Conservation (phyloP, 2,329 filamentous ascomycete genomes). For the Claviceps purpurea region DNA sequence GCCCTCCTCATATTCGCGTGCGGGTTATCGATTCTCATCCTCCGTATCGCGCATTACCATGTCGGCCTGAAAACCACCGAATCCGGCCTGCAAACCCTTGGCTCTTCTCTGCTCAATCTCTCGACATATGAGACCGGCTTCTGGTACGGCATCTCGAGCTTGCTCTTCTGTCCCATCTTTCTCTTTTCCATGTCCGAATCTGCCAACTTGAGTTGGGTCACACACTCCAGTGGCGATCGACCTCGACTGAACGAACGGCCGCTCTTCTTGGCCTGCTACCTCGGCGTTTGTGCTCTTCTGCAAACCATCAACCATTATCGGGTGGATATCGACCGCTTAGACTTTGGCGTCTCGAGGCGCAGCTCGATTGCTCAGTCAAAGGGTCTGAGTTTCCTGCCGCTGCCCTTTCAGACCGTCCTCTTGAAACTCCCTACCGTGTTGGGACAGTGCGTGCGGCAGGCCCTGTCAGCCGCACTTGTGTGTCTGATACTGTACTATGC, state of each 20-base stretch:
- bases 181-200: constrained; percentile 52
- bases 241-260: constrained; percentile 74
- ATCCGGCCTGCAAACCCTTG: constrained; percentile 53
- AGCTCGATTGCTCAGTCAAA: constrained; percentile 11
- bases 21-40: constrained; percentile 64
- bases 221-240: constrained; percentile 56
- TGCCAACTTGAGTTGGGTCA: constrained; percentile 59
- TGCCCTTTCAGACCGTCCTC: constrained; percentile 22
- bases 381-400: constrained; percentile 12
- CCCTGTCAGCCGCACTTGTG: constrained; percentile 26
- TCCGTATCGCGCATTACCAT: constrained; percentile 76
- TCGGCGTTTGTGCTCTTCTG: constrained; percentile 53
- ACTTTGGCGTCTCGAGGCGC: constrained; percentile 16
- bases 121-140: constrained; percentile 55
- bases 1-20: constrained; percentile 63
- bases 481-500: constrained; percentile 47
- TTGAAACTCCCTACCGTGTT: constrained; percentile 27
- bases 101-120: constrained; percentile 40
- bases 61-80: constrained; percentile 58
- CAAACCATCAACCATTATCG: constrained; percentile 60
- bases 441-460: constrained; percentile 24
- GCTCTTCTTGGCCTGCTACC: constrained; percentile 62
- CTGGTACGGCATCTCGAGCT: constrained; percentile 68
- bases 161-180: constrained; percentile 69
- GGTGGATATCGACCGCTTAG: constrained; percentile 58